These are phyloP conservation scores for Cubamyces lactineus DNA, from an alignment of 768 basidiomycete species.

Conservation along the genomic window DNA sequence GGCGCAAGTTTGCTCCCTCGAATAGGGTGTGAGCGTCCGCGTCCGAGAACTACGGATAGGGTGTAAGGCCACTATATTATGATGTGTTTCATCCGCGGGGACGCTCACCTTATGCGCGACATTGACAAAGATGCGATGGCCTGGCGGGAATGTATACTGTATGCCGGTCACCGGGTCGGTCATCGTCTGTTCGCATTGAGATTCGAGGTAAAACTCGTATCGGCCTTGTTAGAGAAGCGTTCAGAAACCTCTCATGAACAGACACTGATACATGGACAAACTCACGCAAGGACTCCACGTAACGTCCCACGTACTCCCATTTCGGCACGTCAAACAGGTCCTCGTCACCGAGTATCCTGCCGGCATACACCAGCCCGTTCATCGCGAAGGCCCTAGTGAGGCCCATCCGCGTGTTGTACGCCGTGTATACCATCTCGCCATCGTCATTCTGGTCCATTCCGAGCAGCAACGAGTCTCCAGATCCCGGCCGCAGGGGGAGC, in stretches of 20 bases:
- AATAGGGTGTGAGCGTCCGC: not conserved
- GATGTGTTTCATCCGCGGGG: not conserved
- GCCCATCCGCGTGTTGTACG: constrained; percentile 83
- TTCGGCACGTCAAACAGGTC: constrained; percentile 61
- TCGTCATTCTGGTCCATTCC: constrained; percentile 87
- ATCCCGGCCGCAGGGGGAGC: constrained; percentile 74
- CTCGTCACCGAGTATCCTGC: constrained; percentile 68
- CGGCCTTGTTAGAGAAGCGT: not conserved
- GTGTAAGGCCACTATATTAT: not conserved
- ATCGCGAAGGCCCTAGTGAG: constrained; percentile 78
- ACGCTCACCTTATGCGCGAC: not conserved
- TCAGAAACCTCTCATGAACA: not conserved
- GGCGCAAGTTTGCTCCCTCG: not conserved
- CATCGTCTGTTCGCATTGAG: not conserved
- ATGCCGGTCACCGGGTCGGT: not conserved
- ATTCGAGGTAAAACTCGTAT: not conserved
- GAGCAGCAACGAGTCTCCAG: constrained; percentile 81
- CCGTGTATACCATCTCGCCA: constrained; percentile 66
- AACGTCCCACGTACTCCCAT: constrained; percentile 72
- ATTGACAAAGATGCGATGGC: not conserved
- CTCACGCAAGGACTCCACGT: constrained; percentile 58
- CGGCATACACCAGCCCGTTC: constrained; percentile 78
- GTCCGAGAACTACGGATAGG: not conserved
- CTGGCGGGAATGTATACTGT: not conserved
- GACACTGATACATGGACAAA: not conserved